phyloP scores from a whole-genome alignment of 371 early-diverging fungal genomes.

The Coemansia sp. region DNA sequence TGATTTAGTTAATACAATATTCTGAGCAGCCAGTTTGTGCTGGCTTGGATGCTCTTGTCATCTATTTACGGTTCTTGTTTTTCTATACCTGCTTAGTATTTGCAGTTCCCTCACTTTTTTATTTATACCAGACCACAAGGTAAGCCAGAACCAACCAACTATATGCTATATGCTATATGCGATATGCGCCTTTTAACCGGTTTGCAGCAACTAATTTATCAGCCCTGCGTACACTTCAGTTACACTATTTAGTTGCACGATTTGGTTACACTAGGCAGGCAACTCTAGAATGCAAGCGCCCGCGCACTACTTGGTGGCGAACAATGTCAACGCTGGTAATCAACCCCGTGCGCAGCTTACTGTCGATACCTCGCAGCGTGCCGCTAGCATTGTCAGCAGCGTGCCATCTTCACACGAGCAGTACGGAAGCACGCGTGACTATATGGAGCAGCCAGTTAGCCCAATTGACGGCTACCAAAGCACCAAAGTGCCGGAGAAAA shows the following conservation, averaged over 20 bases:
- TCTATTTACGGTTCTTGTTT: background rate
- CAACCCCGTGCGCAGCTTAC: background rate
- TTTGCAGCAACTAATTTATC: background rate
- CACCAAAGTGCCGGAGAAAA: constrained; percentile 14
- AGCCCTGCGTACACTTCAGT: background rate
- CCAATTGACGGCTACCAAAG: constrained; percentile 31
- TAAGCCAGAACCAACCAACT: background rate
- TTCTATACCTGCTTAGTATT: background rate
- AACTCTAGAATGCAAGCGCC: constrained; percentile 2
- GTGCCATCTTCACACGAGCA: constrained; percentile 23
- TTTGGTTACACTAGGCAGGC: background rate
- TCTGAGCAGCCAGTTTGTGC: background rate
- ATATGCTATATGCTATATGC: background rate
- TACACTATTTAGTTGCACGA: background rate
- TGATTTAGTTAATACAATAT: background rate
- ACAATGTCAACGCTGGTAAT: background rate
- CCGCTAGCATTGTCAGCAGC: constrained; percentile 13
- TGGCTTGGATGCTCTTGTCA: background rate
- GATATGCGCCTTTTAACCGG: background rate
- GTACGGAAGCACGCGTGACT: constrained; percentile 50
- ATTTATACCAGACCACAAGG: background rate
- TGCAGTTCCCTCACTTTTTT: background rate
- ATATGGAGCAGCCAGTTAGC: constrained; percentile 45
- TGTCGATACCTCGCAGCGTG: constrained; percentile 3
- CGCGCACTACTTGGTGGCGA: background rate